These are phyloP conservation scores for Solanum aculeatissimum DNA, from an alignment of 305 asterid genomes.

Conservation along the genomic window DNA sequence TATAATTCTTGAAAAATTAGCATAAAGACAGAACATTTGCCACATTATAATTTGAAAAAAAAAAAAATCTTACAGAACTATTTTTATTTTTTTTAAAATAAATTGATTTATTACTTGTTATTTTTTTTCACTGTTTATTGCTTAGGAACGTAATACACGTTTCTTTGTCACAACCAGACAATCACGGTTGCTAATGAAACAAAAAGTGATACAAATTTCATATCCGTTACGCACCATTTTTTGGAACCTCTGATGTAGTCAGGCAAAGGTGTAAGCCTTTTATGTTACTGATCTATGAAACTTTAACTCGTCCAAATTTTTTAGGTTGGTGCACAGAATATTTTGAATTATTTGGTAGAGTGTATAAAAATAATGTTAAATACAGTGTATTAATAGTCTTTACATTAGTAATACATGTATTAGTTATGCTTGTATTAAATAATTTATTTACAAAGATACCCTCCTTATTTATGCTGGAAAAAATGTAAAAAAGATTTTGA, in stretches of 20 bases:
- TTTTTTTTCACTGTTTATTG: background rate
- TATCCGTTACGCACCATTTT: background rate
- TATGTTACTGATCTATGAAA: background rate
- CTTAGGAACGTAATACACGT: background rate
- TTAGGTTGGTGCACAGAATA: background rate
- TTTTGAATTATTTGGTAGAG: too few species aligned
- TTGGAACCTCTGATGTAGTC: background rate
- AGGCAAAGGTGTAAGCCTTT: background rate
- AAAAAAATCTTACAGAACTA: background rate
- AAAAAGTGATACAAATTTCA: background rate
- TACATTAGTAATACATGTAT: too few species aligned
- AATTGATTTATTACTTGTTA: background rate
- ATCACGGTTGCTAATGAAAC: background rate
- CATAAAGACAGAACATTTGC: too few species aligned
- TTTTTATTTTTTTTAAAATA: background rate
- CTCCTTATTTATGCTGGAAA: too few species aligned
- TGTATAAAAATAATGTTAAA: too few species aligned
- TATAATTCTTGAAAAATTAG: too few species aligned
- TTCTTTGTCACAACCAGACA: background rate
- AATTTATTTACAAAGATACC: too few species aligned
- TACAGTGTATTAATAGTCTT: too few species aligned
- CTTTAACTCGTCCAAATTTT: background rate
- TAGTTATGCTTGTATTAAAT: too few species aligned
- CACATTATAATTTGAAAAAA: background rate
- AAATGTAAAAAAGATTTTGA: too few species aligned